Evolutionary conservation across 2,329 filamentous ascomycete genomes (phyloP), one percentile per base, ranked within the genome.

Genomic region (Stemphylium lycopersici): DNA sequence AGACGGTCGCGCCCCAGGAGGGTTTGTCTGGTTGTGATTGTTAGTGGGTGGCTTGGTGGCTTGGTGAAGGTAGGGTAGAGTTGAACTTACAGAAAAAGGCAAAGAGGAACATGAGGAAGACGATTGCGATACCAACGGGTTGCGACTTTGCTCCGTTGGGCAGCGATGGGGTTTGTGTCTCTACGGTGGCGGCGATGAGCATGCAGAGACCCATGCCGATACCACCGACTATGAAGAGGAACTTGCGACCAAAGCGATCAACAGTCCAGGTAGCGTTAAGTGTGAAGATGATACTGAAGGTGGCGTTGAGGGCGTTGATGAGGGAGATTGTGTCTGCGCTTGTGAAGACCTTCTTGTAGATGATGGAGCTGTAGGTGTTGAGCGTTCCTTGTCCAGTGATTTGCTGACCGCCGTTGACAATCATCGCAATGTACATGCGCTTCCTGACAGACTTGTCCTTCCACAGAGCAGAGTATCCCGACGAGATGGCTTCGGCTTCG

Each of bases 281-380:
- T 0, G 88, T 90, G 75, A 90, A 90, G 18, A 90, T 56, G 58
- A 90, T 90, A 52, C 86, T 86, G 61, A 87, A 88, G 5, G 87
- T 90, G 36, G 87, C 87, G 70, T 90, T 90, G 48, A 90, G 79
- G 3, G 88, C 88, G 70, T 90, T 90, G 79, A 90, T 90, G 29
- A 90, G 79, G 58, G 86, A 86, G 69, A 90, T 89, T 18, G 82
- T 77, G 49, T 74, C 76, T 18, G 63, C 48, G 48, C 75, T 80
- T 20, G 77, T 80, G 79, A 87, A 90, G 20, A 90, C 83, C 69
- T 88, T 87, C 76, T 88, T 84, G 78, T 90, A 90, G 67, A 90
- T 88, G 63, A 84, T 83, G n/a, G 87, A 88, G 16, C 84, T 87
- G 79, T 90, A 90, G 3, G 83, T 83, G 80, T 90, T 90, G 61